phyloP scores from a whole-genome alignment of 306 rosid genomes.

The Trifolium repens region DNA sequence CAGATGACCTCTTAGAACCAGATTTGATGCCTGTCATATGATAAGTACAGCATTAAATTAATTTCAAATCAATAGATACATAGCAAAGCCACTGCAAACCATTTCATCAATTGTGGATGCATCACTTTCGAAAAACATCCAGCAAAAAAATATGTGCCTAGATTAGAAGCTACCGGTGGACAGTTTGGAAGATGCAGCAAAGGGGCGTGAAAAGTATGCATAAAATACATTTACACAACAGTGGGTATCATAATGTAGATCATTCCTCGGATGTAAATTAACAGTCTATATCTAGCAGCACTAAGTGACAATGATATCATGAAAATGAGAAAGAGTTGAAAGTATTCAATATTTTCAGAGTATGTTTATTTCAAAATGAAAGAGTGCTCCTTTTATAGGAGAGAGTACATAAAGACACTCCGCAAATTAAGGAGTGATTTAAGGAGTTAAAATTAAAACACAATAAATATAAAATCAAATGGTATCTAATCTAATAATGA shows the following conservation, averaged over 20 bases:
- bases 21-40: slow-evolving; percentile 64
- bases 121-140: slow-evolving; percentile 22
- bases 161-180: background rate
- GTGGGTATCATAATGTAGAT: slow-evolving; percentile 4
- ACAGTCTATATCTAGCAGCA: slow-evolving; percentile 20
- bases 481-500: too few species aligned
- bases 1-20: slow-evolving; percentile 51
- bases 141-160: background rate
- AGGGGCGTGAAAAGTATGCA: slow-evolving; percentile 15
- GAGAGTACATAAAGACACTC: too few species aligned
- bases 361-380: too few species aligned
- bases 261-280: slow-evolving; percentile 25
- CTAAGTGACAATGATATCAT: slow-evolving; percentile 29
- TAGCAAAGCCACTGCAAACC: too few species aligned
- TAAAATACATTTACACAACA: slow-evolving; percentile 7
- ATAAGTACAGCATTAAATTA: slow-evolving; percentile 36
- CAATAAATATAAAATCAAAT: too few species aligned
- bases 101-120: slow-evolving; percentile 2
- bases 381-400: too few species aligned
- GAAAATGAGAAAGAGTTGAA: slow-evolving; percentile 23
- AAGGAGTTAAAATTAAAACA: too few species aligned
- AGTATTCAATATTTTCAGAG: too few species aligned
- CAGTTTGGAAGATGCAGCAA: slow-evolving; percentile 12
- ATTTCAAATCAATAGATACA: background rate
- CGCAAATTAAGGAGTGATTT: too few species aligned